These are phyloP conservation scores for Penicillium sp. DNA, from an alignment of 2,329 filamentous ascomycete species.

Conservation along the genomic window DNA sequence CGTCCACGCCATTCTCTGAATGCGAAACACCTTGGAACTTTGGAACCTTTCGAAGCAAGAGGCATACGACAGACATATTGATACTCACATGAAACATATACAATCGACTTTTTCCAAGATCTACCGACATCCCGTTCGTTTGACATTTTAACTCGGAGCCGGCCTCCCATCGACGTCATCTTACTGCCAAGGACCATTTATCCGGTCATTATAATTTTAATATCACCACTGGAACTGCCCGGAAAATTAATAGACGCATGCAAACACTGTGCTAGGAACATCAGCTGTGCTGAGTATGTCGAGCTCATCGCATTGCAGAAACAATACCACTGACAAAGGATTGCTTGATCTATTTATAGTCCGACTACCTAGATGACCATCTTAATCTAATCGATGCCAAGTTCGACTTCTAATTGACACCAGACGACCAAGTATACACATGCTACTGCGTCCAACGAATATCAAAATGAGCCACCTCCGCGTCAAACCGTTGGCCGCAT, in stretches of 20 bases:
- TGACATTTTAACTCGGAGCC: not conserved
- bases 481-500: slow-evolving; percentile 1
- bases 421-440: not conserved
- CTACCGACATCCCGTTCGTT: not conserved
- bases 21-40: not conserved
- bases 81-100: not conserved
- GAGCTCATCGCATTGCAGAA: not conserved
- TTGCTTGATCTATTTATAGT: not conserved
- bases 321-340: not conserved
- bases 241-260: not conserved
- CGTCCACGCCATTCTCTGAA: not conserved
- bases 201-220: not conserved
- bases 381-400: not conserved
- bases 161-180: not conserved
- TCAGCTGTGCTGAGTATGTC: not conserved
- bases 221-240: not conserved
- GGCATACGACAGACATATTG: not conserved
- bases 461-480: slow-evolving; percentile 2
- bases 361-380: no score
- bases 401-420: not conserved
- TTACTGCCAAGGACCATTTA: no score
- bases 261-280: not conserved
- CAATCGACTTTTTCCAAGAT: no score
- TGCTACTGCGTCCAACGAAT: not conserved
- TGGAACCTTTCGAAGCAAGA: no score